Evolutionary conservation across 1,284 basidiomycete genomes (phyloP), one percentile per base, ranked within the genome.

Genomic region (Puccinia triticina): DNA sequence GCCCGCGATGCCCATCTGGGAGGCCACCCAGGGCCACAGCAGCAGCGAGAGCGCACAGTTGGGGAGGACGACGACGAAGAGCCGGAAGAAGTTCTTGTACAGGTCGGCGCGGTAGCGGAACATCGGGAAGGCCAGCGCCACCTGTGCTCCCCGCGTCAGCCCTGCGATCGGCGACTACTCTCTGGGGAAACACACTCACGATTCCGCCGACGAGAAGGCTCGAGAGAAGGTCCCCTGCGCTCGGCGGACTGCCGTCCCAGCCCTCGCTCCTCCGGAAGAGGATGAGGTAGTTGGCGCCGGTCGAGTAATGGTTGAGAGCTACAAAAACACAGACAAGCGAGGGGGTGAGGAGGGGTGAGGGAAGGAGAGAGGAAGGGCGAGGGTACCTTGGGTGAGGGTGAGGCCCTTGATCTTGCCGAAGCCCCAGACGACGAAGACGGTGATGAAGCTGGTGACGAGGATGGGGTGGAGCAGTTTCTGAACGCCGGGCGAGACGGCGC

Each of bases 361-460:
- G 8, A 18, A 34, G 26, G 26, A 37, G 29, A 34, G 72, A 23
- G 40, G 12, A 34, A 10, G n/a, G n/a, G n/a, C n/a, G n/a, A n/a
- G 32, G 34, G 34, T 29, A 82, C 81, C 37, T 46, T 67, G 23
- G 14, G 64, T 46, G 34, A 82, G 74, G 23, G 59, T 29, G 34
- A 69, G 37, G 4, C 81, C 81, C 32, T 82, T 77, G 32, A 77
- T 71, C 10, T 43, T 37, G 29, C 73, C 74, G 26, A 82, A 71
- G 12, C 18, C 72, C 61, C 72, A 82, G 26, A 82, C 74, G 57
- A 48, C 40, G 2, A 82, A 69, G n/a, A 69, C 72, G 23, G 81
- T 82, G 50, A 82, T 76, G 46, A 69, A 61, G 43, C 81, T 82
- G 5, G 81, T 82, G 61, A 82, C 81, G 23, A 82, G 61, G 34